Percentiles rank a stretch among this genome's conserved stretches.
Evolutionary conservation across 257 asterid species (phyloP).

Genomic region (Solanum habrochaites): DNA sequence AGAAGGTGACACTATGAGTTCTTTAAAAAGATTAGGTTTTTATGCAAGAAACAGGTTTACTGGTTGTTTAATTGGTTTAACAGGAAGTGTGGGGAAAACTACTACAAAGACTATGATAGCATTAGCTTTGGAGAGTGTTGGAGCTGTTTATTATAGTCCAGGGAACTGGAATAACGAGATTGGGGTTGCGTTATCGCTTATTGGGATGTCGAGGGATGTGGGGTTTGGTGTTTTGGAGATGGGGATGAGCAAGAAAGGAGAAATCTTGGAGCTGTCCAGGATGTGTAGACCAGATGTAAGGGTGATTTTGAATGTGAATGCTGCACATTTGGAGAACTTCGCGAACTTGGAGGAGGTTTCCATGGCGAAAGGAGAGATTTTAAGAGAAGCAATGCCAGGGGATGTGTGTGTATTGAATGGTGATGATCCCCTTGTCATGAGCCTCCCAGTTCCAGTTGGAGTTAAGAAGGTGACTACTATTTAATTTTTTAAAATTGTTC

Average conservation of each 20-base stretch:
- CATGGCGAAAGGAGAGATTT: slow-evolving; percentile 24
- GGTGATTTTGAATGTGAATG: slow-evolving; percentile 21
- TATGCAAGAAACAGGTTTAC: slow-evolving; percentile 8
- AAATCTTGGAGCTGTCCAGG: slow-evolving; percentile 17
- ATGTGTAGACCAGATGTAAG: slow-evolving; percentile 21
- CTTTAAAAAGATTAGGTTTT: slow-evolving; percentile 5
- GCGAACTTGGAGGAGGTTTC: slow-evolving; percentile 15
- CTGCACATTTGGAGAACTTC: slow-evolving; percentile 24
- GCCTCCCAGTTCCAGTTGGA: slow-evolving; percentile 13
- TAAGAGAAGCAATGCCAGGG: slow-evolving; percentile 16
- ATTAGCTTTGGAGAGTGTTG: slow-evolving; percentile 10
- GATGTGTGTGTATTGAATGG: slow-evolving; percentile 26
- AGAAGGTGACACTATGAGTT: neutral
- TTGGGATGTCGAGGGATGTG: slow-evolving; percentile 13
- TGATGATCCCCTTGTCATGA: slow-evolving; percentile 25
- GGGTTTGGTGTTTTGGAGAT: slow-evolving; percentile 22
- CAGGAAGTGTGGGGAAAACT: slow-evolving; percentile 27
- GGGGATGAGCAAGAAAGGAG: slow-evolving; percentile 25
- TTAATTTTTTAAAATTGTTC: neutral
- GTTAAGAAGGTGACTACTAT: slow-evolving; percentile 9
- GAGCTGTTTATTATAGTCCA: slow-evolving; percentile 10
- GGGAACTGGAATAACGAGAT: slow-evolving; percentile 20
- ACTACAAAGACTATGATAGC: slow-evolving; percentile 17
- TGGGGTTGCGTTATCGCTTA: slow-evolving; percentile 19
- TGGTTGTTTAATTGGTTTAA: slow-evolving; percentile 18